These are phyloP conservation scores for Cercophora newfieldiana DNA, from an alignment of 495 filamentous ascomycete species.

Conservation along the genomic window DNA sequence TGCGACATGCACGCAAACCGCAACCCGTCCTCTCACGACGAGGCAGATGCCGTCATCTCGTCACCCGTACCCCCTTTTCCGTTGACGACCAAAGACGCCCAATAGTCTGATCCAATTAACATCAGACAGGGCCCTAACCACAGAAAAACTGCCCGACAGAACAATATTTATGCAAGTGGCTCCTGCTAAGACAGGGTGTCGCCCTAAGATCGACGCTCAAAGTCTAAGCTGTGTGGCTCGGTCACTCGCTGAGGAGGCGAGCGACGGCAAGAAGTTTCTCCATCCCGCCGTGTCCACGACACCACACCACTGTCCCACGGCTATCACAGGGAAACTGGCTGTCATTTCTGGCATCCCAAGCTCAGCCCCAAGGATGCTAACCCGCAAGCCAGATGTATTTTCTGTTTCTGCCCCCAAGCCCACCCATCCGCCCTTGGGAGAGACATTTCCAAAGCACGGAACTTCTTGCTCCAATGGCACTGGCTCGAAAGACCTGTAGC, in stretches of 20 bases:
- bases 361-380: no score
- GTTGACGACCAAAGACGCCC: neutral
- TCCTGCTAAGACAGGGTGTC: constrained; percentile 26
- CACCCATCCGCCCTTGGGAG: no score
- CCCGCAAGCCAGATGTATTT: no score
- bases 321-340: neutral
- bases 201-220: constrained; percentile 32
- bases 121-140: constrained; percentile 19
- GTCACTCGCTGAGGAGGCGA: constrained; percentile 3
- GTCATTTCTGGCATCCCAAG: no score
- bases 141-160: constrained; percentile 9
- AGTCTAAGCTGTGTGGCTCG: constrained; percentile 20
- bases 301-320: neutral
- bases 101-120: constrained; percentile 17
- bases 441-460: constrained; percentile 8
- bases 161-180: constrained; percentile 16
- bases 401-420: neutral
- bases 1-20: neutral
- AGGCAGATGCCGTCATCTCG: constrained; percentile 7
- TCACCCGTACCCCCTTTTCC: neutral
- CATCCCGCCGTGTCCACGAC: neutral
- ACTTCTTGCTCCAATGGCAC: constrained; percentile 9
- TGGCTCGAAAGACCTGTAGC: constrained; percentile 5
- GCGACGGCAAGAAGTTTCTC: neutral
- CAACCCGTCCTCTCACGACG: neutral